Evolutionary conservation across 1,139 yeast species (phyloP).

Genomic region (Yamadazyma atlantica): DNA sequence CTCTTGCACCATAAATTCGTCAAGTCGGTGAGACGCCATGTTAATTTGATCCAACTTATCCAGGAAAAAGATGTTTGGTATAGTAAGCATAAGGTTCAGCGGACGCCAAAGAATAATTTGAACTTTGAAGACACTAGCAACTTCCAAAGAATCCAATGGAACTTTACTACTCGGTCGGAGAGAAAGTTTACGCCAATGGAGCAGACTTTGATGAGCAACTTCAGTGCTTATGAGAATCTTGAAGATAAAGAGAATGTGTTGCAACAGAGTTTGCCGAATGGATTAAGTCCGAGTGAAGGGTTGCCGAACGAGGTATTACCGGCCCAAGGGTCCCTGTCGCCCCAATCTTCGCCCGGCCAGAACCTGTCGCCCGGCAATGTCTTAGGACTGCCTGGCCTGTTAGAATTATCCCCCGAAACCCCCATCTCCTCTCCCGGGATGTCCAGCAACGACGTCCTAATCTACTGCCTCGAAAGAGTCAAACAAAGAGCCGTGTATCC

Average conservation of each 20-base stretch:
- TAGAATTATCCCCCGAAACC: too few species aligned
- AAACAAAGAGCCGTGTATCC: conserved; percentile 47
- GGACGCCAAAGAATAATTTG: conserved; percentile 10
- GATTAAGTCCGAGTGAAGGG: background rate
- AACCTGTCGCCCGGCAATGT: too few species aligned
- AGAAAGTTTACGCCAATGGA: conserved; percentile 16
- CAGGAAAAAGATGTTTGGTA: conserved; percentile 23
- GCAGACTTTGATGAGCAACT: conserved; percentile 13
- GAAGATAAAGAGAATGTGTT: background rate
- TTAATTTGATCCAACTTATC: conserved; percentile 12
- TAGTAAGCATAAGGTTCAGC: conserved; percentile 10
- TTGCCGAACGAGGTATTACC: too few species aligned
- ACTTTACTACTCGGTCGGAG: conserved; percentile 15
- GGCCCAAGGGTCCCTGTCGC: background rate
- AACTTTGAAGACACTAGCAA: conserved; percentile 9
- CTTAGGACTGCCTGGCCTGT: too few species aligned
- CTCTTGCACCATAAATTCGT: conserved; percentile 50
- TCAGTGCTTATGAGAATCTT: background rate
- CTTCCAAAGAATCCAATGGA: conserved; percentile 18
- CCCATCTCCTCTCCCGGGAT: conserved; percentile 3
- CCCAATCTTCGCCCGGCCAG: background rate
- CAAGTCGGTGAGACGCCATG: conserved; percentile 16
- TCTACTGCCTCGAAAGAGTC: conserved; percentile 35
- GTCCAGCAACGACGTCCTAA: conserved; percentile 14
- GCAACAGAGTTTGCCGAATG: background rate